Conservation (phyloP, 2,329 filamentous ascomycete genomes). For the Colletotrichum sublineola region DNA sequence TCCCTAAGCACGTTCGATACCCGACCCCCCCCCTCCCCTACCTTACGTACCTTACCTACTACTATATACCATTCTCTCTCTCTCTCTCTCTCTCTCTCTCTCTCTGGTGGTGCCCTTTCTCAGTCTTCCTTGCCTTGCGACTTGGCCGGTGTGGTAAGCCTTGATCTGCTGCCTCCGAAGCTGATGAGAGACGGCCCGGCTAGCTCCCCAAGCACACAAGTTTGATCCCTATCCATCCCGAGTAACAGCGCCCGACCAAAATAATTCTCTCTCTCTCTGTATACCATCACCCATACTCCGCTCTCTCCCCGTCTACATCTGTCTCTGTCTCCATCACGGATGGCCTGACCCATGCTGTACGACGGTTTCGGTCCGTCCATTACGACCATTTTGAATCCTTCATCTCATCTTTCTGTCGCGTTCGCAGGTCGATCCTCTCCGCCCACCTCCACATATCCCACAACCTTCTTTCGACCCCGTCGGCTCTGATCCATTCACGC, state of each 20-base stretch:
- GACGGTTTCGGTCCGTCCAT: conserved; percentile 22
- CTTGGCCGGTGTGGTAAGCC: no score
- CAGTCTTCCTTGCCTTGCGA: no score
- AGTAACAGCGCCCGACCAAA: no score
- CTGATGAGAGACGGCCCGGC: no score
- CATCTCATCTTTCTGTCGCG: conserved; percentile 41
- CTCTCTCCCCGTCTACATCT: background rate
- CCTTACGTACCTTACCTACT: background rate
- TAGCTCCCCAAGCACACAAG: no score
- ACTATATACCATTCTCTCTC: no score
- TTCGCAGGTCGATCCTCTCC: conserved; percentile 41
- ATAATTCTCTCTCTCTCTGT: background rate
- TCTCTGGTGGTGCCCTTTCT: no score
- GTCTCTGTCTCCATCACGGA: background rate
- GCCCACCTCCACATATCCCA: conserved; percentile 42
- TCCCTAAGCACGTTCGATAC: background rate
- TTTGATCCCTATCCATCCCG: no score
- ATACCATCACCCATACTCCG: background rate
- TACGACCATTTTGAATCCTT: conserved; percentile 34
- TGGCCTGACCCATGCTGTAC: background rate
- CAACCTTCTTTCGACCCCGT: conserved; percentile 43
- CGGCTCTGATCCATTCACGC: conserved; percentile 29
- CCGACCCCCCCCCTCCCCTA: background rate
- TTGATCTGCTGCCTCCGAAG: no score
- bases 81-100: background rate